phyloP scores from a whole-genome alignment of 768 basidiomycete genomes.

The Trametes sanguinea region DNA sequence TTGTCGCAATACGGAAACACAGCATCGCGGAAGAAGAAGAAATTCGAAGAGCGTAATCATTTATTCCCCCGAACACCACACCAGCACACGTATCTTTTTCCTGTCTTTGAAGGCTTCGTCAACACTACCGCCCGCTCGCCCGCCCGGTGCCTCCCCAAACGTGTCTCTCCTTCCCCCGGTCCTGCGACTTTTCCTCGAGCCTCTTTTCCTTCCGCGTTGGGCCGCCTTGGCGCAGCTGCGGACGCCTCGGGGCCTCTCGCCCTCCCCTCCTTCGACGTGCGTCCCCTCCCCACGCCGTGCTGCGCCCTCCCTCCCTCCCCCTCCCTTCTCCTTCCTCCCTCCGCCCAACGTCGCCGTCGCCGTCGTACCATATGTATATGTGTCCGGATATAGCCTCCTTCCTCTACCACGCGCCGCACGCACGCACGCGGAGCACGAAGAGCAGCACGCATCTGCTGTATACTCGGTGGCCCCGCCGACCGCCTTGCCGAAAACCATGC shows the following conservation, averaged over 20 bases:
- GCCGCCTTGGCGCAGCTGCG: slow-evolving; percentile 11
- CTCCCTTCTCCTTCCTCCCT: slow-evolving; percentile 13
- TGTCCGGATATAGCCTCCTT: slow-evolving; percentile 1
- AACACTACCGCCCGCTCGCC: neutral
- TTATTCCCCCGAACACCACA: neutral
- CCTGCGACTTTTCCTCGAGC: neutral
- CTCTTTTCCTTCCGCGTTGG: neutral
- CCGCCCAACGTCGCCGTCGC: neutral
- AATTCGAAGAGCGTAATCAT: neutral
- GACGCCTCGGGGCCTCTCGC: neutral
- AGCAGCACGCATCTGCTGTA: neutral
- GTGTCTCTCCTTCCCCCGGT: neutral
- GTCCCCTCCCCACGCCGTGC: slow-evolving; percentile 10
- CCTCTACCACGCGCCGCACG: slow-evolving; percentile 2
- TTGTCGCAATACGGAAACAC: slow-evolving; percentile 11
- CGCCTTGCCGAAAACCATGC: no score
- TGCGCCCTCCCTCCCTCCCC: slow-evolving; percentile 3
- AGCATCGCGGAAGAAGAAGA: neutral
- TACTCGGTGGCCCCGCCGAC: neutral
- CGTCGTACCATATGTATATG: slow-evolving; percentile 6
- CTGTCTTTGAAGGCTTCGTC: neutral
- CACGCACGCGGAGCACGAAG: neutral
- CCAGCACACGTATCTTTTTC: no score
- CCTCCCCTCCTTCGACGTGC: neutral
- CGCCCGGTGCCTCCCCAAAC: neutral